Evolutionary conservation across 305 asterid genomes (phyloP).

Genomic region (Striga hermonthica): DNA sequence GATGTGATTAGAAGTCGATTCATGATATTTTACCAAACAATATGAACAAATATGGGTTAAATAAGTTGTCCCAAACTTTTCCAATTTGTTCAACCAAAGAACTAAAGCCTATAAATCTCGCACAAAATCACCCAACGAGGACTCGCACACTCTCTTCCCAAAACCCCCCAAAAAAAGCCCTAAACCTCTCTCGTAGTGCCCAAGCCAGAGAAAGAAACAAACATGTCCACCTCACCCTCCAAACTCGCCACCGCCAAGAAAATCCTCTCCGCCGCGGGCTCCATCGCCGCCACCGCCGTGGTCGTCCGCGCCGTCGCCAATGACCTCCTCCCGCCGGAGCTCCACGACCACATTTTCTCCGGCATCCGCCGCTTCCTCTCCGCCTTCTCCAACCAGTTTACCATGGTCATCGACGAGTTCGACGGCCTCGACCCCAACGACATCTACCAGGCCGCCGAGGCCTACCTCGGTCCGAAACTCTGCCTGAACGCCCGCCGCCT

Average conservation of each 20-base stretch:
- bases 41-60: too few relatives aligned
- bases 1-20: too few relatives aligned
- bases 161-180: too few relatives aligned
- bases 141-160: too few relatives aligned
- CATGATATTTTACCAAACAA: too few relatives aligned
- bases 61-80: too few relatives aligned
- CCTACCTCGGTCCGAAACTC: constrained; percentile 43
- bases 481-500: constrained; percentile 46
- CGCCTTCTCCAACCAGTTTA: constrained; percentile 48
- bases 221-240: constrained; percentile 36
- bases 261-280: constrained; percentile 47
- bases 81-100: too few relatives aligned
- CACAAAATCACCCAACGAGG: too few relatives aligned
- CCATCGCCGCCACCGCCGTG: constrained; percentile 56
- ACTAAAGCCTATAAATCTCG: too few relatives aligned
- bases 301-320: constrained; percentile 47
- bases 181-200: too few relatives aligned
- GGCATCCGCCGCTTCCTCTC: constrained; percentile 38
- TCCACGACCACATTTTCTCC: constrained; percentile 44
- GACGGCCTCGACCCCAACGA: constrained; percentile 49
- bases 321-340: constrained; percentile 46
- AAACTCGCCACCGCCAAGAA: constrained; percentile 45
- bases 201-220: background rate
- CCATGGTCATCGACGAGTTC: constrained; percentile 57
- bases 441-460: constrained; percentile 57